Percentiles rank a stretch among this genome's conserved stretches.
Evolutionary conservation across 257 asterid genomes (phyloP).

Genomic region (Plantago elongata): DNA sequence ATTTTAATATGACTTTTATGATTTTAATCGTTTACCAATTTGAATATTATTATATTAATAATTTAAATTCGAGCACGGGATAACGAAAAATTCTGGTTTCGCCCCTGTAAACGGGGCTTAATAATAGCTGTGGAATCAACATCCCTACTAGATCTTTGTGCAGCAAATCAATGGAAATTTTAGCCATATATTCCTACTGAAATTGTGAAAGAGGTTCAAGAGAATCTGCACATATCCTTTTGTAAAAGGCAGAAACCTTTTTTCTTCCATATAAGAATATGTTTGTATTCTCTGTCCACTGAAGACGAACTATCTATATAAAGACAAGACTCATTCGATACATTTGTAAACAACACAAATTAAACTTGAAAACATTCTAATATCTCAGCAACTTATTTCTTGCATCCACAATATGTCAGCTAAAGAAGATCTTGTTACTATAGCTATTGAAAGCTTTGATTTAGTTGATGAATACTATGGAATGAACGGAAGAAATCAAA

Average conservation of each 20-base stretch:
- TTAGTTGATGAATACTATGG: conserved; percentile 17
- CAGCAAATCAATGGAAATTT: no score
- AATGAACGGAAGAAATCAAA: conserved; percentile 5
- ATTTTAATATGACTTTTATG: no score
- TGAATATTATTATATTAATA: no score
- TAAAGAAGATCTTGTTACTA: conserved; percentile 15
- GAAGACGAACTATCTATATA: conserved; percentile 16
- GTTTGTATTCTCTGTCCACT: conserved; percentile 1
- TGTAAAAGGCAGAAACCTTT: background rate
- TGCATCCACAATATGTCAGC: conserved; percentile 15
- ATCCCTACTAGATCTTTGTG: no score
- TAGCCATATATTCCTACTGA: no score
- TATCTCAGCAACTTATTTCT: background rate
- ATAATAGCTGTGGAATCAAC: no score
- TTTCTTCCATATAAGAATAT: background rate
- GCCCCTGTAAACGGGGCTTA: no score
- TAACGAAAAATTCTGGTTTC: no score
- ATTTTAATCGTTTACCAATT: no score
- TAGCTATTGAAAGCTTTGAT: conserved; percentile 11
- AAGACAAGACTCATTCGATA: background rate
- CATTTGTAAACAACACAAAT: conserved; percentile 6
- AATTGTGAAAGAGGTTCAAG: background rate
- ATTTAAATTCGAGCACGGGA: no score
- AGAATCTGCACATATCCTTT: no score
- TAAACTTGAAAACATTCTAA: background rate